A percentile compares a stretch with the other conserved stretches of the same genome.
Evolutionary conservation across 108 stramenopile species (phyloP).

Genomic region (Mayamaea pseudoterrestris): DNA sequence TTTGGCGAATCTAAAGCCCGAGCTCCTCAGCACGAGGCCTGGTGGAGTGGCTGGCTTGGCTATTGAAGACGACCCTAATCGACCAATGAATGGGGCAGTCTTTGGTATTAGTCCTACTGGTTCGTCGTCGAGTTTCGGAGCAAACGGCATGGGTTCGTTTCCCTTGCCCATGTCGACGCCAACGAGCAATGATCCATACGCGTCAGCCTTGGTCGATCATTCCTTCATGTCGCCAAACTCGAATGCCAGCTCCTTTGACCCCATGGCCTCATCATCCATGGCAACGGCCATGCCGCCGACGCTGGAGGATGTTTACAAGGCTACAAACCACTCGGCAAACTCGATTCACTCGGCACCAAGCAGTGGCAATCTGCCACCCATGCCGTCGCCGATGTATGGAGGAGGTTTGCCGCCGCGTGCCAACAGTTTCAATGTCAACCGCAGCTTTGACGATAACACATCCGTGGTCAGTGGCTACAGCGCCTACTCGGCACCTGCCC

Average conservation of each 20-base stretch:
- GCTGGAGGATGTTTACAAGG: slow-evolving; percentile 28
- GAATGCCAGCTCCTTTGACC: slow-evolving; percentile 4
- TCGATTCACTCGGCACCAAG: slow-evolving; percentile 3
- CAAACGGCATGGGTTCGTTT: no score
- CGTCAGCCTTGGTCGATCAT: no score
- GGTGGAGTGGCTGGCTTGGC: slow-evolving; percentile 11
- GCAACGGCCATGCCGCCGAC: slow-evolving; percentile 42
- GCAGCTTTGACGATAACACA: slow-evolving; percentile 5
- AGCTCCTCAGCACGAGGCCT: slow-evolving; percentile 25
- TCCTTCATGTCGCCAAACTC: background rate
- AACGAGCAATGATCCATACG: no score
- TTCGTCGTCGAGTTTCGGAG: background rate
- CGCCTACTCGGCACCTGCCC: slow-evolving; percentile 6
- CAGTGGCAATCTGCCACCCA: background rate
- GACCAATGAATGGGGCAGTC: background rate
- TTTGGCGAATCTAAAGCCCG: slow-evolving; percentile 33
- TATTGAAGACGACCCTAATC: slow-evolving; percentile 19
- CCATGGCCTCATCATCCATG: slow-evolving; percentile 28
- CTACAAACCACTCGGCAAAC: slow-evolving; percentile 8
- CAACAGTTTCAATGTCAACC: background rate
- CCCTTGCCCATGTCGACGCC: no score
- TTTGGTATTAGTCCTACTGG: background rate
- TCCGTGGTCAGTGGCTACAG: slow-evolving; percentile 8
- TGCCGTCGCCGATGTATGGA: background rate
- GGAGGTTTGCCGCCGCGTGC: background rate